Evolutionary conservation across 2,329 filamentous ascomycete genomes (phyloP), one percentile per base, ranked within the genome.

Genomic region (Microdochium paspali): DNA sequence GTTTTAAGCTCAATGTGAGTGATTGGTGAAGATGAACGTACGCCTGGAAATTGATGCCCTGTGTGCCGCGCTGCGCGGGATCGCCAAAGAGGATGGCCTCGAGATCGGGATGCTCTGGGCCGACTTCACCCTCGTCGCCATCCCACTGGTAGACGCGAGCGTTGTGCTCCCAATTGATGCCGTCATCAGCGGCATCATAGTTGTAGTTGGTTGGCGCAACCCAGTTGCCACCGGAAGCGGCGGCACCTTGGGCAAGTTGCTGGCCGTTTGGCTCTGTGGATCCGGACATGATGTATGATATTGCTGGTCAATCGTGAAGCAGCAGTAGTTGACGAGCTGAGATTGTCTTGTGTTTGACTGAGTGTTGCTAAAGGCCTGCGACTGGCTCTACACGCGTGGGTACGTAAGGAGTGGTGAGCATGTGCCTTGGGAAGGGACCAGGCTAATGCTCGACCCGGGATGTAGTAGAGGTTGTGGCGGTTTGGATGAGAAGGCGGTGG

Each of bases 81-180:
- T 69, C 63, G 4, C 81, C 81, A 49, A 94, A 98, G 6, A 98
- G 79, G 56, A 84, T 71, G 7, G 75, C 56, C 69, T 97, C 91
- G 0, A 98, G 77, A 44, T 80, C 77, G 0, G 76, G 70, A 46
- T 83, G 77, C 45, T 71, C 72, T 0, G 90, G 90, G 6, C 85
- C 91, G 47, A 98, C 72, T 35, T 97, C 91, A 2, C 91, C 93
- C 55, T 77, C 87, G 2, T 95, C 88, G 10, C 90, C 89, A 18
- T 82, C 75, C 85, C 87, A 97, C 58, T 90, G 80, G 56, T 97
- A 97, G 40, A 85, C 73, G 0, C 61, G 67, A n/a, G 80, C 83
- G 47, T 77, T 77, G 31, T 70, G 64, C 13, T 73, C 77, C 67
- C 73, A 80, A 2, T 61, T 57, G 58, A 57, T 32, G n/a, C 54